Evolutionary conservation across 768 basidiomycete species (phyloP).

Genomic region (Termitomyces heimii): DNA sequence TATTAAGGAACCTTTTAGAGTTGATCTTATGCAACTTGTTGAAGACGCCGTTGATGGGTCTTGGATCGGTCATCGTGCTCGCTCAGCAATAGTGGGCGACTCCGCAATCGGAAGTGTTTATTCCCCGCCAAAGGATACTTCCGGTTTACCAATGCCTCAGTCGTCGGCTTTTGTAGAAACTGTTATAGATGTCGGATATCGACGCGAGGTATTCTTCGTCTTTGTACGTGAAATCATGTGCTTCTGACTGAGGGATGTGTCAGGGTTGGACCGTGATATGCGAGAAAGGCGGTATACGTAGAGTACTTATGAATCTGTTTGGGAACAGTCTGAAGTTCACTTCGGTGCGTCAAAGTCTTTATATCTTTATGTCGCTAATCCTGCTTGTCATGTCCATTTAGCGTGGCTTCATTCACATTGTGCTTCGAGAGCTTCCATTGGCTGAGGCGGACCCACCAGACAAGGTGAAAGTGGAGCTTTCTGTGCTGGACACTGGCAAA

Average conservation of each 20-base stretch:
- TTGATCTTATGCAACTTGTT: conserved; percentile 75
- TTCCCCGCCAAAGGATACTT: conserved; percentile 66
- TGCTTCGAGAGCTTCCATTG: conserved; percentile 67
- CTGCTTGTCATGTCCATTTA: conserved; percentile 19
- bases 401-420: conserved; percentile 85
- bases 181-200: conserved; percentile 77
- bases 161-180: conserved; percentile 64
- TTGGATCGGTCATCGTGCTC: conserved; percentile 88
- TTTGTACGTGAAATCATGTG: not conserved
- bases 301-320: conserved; percentile 92
- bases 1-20: conserved; percentile 26
- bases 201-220: conserved; percentile 43
- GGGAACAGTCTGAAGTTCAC: conserved; percentile 95
- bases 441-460: conserved; percentile 45
- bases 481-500: conserved; percentile 89
- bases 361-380: not conserved
- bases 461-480: conserved; percentile 73
- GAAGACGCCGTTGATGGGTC: conserved; percentile 91
- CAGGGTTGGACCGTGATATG: conserved; percentile 86
- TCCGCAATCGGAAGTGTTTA: conserved; percentile 91
- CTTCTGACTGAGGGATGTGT: not conserved
- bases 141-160: conserved; percentile 34
- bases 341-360: conserved; percentile 44
- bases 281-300: conserved; percentile 88
- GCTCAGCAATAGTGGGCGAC: conserved; percentile 59